These are phyloP conservation scores for Gossypium lobatum DNA, from an alignment of 441 rosid genomes.

Conservation along the genomic window DNA sequence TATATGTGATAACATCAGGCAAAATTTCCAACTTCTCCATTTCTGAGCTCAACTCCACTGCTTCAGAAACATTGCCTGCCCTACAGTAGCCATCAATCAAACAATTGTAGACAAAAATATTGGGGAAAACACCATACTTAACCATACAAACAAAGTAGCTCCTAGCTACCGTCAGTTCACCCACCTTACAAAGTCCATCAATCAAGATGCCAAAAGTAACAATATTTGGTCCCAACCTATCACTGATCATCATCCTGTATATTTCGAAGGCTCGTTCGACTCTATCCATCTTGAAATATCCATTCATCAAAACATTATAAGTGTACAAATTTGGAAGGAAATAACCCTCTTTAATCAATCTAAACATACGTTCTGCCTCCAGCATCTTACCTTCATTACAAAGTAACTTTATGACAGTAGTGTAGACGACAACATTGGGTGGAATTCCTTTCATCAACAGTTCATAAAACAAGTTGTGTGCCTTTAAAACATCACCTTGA, in stretches of 20 bases:
- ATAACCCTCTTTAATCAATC: constrained; percentile 33
- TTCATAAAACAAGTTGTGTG: constrained; percentile 41
- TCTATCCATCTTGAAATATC: constrained; percentile 42
- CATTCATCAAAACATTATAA: constrained; percentile 47
- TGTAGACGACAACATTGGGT: constrained; percentile 49
- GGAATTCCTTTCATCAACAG: constrained; percentile 39
- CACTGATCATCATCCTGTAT: constrained; percentile 34
- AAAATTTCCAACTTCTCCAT: constrained; percentile 37
- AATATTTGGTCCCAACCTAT: constrained; percentile 43
- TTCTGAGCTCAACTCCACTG: constrained; percentile 33
- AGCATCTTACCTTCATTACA: constrained; percentile 38
- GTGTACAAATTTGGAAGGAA: constrained; percentile 53
- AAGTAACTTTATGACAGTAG: constrained; percentile 45
- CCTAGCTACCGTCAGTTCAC: constrained; percentile 39
- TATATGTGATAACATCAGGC: constrained; percentile 54
- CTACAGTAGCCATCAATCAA: constrained; percentile 47
- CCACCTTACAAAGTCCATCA: constrained; percentile 56
- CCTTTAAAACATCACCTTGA: constrained; percentile 39
- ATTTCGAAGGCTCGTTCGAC: constrained; percentile 35
- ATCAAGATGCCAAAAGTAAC: constrained; percentile 47
- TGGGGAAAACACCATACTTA: constrained; percentile 53
- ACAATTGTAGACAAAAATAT: constrained; percentile 37
- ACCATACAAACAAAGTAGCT: constrained; percentile 44
- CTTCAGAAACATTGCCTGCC: constrained; percentile 40
- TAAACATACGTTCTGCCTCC: constrained; percentile 44